Evolutionary conservation across 2,329 filamentous ascomycete genomes (phyloP).

Genomic region (Aspergillus melleus): DNA sequence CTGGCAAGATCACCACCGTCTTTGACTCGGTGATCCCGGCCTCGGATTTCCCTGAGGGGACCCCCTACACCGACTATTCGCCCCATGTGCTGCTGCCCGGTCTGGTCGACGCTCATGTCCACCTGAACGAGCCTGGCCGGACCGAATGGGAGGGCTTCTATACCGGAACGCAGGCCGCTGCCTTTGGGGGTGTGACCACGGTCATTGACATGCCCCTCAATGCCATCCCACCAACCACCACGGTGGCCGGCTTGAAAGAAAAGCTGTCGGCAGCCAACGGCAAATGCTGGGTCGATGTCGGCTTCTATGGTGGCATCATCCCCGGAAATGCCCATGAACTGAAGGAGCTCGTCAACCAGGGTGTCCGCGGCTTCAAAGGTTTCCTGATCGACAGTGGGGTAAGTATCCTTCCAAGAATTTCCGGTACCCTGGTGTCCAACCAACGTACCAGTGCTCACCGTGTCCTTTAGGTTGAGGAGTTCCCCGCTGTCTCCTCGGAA

Average conservation of each 20-base stretch:
- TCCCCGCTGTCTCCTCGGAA: constrained; percentile 78
- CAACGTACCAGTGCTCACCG: constrained; percentile 11
- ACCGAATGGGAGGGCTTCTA: constrained; percentile 99
- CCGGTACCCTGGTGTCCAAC: neutral
- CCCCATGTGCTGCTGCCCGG: constrained; percentile 84
- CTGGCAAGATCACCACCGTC: constrained; percentile 82
- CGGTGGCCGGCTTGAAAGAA: constrained; percentile 74
- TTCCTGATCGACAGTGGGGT: constrained; percentile 97
- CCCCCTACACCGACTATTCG: constrained; percentile 78
- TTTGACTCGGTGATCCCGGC: constrained; percentile 71
- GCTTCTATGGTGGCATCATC: constrained; percentile 93
- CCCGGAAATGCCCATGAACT: constrained; percentile 83
- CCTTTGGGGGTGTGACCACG: constrained; percentile 93
- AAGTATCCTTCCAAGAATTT: constrained; percentile 41
- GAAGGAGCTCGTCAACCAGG: constrained; percentile 75
- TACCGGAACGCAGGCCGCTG: constrained; percentile 89
- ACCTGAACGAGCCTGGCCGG: constrained; percentile 93
- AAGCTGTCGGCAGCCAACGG: constrained; percentile 81
- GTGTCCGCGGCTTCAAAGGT: constrained; percentile 94
- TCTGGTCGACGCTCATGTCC: constrained; percentile 93
- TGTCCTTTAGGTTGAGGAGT: constrained; percentile 75
- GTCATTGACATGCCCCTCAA: constrained; percentile 98
- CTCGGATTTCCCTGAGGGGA: constrained; percentile 70
- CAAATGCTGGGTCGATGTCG: constrained; percentile 98
- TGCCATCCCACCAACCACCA: constrained; percentile 94